Evolutionary conservation across 225 moss, liverwort and hornwort genomes (phyloP).

Genomic region (Pleurozium schreberi): DNA sequence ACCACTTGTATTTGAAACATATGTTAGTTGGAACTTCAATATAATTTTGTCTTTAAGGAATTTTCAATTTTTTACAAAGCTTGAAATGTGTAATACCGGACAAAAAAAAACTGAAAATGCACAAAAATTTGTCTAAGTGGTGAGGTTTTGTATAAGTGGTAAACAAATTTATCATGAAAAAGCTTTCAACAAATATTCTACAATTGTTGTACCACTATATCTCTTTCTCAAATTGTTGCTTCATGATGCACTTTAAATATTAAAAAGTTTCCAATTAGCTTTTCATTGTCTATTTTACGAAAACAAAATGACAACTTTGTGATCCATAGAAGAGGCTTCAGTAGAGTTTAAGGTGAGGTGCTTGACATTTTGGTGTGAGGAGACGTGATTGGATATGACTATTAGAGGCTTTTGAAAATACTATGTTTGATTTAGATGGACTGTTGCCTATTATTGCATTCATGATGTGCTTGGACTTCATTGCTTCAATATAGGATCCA

Average conservation of each 20-base stretch:
- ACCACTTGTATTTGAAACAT: not conserved
- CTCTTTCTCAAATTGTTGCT: not conserved
- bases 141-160: not conserved
- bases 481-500: accelerated
- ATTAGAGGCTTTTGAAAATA: not conserved
- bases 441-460: not conserved
- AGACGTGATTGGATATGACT: accelerated
- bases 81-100: not conserved
- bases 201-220: not conserved
- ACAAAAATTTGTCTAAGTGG: not conserved
- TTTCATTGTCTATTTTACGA: not conserved
- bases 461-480: not conserved
- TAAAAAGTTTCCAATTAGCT: not conserved
- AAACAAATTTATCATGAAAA: not conserved
- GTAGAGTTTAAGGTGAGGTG: not conserved
- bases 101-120: not conserved
- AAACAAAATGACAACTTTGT: not conserved
- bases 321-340: accelerated
- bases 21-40: accelerated
- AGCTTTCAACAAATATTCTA: accelerated
- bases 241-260: not conserved
- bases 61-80: not conserved
- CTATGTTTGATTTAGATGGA: not conserved
- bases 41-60: not conserved
- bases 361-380: not conserved